Evolutionary conservation across 768 basidiomycete genomes (phyloP).

Genomic region (Podaxis sp.): DNA sequence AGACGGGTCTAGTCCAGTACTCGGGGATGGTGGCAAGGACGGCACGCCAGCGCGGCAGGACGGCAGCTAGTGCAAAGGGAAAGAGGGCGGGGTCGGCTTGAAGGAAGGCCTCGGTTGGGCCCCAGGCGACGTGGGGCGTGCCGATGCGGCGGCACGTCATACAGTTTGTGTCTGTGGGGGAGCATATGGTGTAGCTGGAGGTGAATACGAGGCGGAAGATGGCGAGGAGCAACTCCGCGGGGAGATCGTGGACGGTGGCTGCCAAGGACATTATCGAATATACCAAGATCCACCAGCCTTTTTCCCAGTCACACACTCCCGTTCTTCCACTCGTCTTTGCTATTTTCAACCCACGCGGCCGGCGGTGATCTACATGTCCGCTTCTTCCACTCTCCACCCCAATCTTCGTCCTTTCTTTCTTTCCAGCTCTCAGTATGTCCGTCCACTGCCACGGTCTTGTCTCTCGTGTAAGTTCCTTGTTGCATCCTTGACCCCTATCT

Average conservation of each 20-base stretch:
- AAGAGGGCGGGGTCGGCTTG: conserved; percentile 6
- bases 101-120: not conserved
- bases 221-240: conserved; percentile 14
- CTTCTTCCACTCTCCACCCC: not conserved
- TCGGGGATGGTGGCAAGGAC: conserved; percentile 12
- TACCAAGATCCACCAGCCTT: too few species aligned
- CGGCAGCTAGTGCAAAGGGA: conserved; percentile 11
- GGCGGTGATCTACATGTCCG: not conserved
- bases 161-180: not conserved
- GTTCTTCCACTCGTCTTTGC: not conserved
- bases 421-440: not conserved
- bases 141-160: conserved; percentile 2
- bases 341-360: not conserved
- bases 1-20: conserved; percentile 15
- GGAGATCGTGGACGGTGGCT: conserved; percentile 1
- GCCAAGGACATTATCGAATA: not conserved
- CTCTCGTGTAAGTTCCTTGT: not conserved
- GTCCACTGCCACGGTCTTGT: not conserved
- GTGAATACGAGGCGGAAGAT: conserved; percentile 13
- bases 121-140: conserved; percentile 13
- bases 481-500: not conserved
- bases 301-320: not conserved
- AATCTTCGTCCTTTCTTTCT: not conserved
- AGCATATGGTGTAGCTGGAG: not conserved
- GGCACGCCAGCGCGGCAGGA: conserved; percentile 10